Evolutionary conservation across 2,329 filamentous ascomycete genomes (phyloP).

Genomic region (Claviceps capensis): DNA sequence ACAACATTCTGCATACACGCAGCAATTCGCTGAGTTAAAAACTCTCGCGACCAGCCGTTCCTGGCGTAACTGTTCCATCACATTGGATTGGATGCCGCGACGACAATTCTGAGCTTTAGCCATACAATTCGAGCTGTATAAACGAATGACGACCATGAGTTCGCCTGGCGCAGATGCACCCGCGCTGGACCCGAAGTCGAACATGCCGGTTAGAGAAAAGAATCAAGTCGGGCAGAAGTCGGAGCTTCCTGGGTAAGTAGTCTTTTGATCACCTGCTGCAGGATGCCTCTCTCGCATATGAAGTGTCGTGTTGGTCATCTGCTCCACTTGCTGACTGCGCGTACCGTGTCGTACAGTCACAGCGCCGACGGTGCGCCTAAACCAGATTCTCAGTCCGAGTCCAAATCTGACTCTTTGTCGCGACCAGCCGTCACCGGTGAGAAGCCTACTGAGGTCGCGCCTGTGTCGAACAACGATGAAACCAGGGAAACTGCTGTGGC

Average conservation of each 20-base stretch:
- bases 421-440: slow-evolving; percentile 2
- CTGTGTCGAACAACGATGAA: slow-evolving; percentile 2
- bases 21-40: neutral
- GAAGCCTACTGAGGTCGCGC: neutral
- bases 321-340: slow-evolving; percentile 1
- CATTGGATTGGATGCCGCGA: slow-evolving; percentile 8
- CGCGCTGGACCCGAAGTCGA: slow-evolving; percentile 34
- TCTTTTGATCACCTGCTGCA: slow-evolving; percentile 3
- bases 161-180: slow-evolving; percentile 30
- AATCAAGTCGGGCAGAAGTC: slow-evolving; percentile 19
- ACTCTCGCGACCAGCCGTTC: neutral
- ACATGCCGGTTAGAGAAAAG: slow-evolving; percentile 14
- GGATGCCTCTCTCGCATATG: neutral
- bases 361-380: slow-evolving; percentile 5
- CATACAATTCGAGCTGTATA: neutral
- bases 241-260: slow-evolving; percentile 25
- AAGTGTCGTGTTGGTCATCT: neutral
- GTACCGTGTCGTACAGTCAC: neutral
- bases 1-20: neutral
- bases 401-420: slow-evolving; percentile 5
- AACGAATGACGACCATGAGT: slow-evolving; percentile 38
- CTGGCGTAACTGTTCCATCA: slow-evolving; percentile 8
- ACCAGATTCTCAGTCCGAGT: slow-evolving; percentile 4
- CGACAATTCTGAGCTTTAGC: neutral
- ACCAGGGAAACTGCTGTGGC: slow-evolving; percentile 6